Percentiles rank a stretch among this genome's conserved stretches.
Conservation (phyloP, 73 alveolate genomes). For the Loxodes magnus region DNA sequence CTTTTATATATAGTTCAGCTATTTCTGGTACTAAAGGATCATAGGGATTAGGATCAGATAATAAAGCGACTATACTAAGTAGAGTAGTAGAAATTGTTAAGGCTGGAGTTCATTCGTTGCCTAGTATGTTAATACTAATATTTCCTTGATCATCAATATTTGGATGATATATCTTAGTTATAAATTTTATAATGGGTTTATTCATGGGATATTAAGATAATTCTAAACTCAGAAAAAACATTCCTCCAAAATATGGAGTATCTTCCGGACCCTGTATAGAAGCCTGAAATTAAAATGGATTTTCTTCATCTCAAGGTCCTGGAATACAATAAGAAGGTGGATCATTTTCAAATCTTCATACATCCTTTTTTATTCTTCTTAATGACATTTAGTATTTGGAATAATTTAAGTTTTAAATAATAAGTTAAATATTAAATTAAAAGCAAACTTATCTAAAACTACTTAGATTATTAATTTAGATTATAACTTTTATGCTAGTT, state of each 20-base stretch:
- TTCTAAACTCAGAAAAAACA: conserved; percentile 30
- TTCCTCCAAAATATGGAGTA: conserved; percentile 48
- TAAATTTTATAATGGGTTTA: conserved; percentile 50
- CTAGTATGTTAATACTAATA: conserved; percentile 39
- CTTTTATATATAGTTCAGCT: conserved; percentile 30
- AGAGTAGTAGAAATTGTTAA: conserved; percentile 33
- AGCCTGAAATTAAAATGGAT: conserved; percentile 12
- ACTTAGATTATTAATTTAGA: too few relatives aligned
- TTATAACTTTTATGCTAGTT: too few relatives aligned
- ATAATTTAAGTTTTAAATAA: too few relatives aligned
- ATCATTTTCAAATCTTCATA: too few relatives aligned
- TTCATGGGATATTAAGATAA: conserved; percentile 51
- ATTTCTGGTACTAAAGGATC: conserved; percentile 52
- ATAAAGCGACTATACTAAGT: conserved; percentile 28
- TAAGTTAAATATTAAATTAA: too few relatives aligned
- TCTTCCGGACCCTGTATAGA: conserved; percentile 66
- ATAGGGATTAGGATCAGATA: conserved; percentile 67
- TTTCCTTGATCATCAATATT: conserved; percentile 46
- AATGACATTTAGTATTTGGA: too few relatives aligned
- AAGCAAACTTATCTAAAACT: too few relatives aligned
- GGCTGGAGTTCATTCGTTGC: conserved; percentile 55
- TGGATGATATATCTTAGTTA: conserved; percentile 58
- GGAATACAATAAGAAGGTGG: too few relatives aligned
- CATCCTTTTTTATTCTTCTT: too few relatives aligned
- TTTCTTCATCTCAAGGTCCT: too few relatives aligned